Evolutionary conservation across 75 land plant genomes (phyloP), one percentile per base, ranked within the genome.

Genomic region (Sequoiadendron giganteum): DNA sequence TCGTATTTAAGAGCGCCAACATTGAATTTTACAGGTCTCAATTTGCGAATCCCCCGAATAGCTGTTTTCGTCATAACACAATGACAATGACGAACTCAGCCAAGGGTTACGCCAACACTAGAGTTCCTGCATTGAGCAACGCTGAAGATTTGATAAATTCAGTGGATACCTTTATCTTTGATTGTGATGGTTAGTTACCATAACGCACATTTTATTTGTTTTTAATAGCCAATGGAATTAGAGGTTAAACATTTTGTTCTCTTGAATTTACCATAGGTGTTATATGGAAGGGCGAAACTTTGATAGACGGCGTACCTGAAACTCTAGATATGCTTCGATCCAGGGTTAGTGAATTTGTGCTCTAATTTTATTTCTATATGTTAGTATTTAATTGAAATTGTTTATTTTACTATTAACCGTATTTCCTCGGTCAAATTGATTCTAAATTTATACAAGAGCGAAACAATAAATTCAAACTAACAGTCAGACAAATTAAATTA

Each of bases 231-330:
- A 32, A 38, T 10, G 40, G 19, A n/a, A 28, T 18, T 39, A 83
- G 9, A 40, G 10, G 5, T 42, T 19, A 21, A n/a, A n/a, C 4
- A 1, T 28, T 10, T 2, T 45, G 5, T 25, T 39, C 19, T 19
- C 21, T 48, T 85, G 73, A 19, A 85, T 36, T 39, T 65, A 8
- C 39, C 83, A 79, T 87, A 98, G 99, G 99, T 61, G 99, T 98
- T 16, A 95, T 98, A 76, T 98, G 99, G 99, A 98, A 97, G 87
- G 99, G 99, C 38, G 99, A 98, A 70, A 89, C 58, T 68, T 88
- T 98, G 68, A 96, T 98, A 38, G 97, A 98, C 45, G 99, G 99
- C 18, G 99, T 96, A 48, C 90, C 95, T 3, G 91, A 93, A 76
- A 96, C 99, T 1, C 86, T 98, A 43, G 94, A 94, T 28, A 56